Percentiles rank a stretch among this genome's conserved stretches.
Conservation (phyloP, 495 filamentous ascomycete species). For the Choiromyces venosus region DNA sequence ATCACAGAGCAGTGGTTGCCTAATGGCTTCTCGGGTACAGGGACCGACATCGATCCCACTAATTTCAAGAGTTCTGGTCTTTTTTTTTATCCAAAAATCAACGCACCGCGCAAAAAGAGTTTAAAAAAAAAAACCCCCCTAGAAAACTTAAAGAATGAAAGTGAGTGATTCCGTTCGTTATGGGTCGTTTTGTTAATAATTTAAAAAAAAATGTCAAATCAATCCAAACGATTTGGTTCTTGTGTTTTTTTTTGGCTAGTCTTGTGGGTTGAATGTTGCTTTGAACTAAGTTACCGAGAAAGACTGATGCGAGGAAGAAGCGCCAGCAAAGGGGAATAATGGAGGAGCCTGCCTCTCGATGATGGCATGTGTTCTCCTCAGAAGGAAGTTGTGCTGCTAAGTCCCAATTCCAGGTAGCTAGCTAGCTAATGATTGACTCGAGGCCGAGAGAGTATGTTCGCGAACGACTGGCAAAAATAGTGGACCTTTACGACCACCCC, state of each 20-base stretch:
- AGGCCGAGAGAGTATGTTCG: conserved; percentile 4
- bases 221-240: not conserved
- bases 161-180: not conserved
- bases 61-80: not conserved
- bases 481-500: conserved; percentile 31
- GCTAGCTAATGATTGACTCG: not conserved
- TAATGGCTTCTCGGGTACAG: conserved; percentile 26
- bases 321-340: conserved; percentile 10
- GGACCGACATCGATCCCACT: conserved; percentile 23
- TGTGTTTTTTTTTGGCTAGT: not conserved
- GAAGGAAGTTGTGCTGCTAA: conserved; percentile 1
- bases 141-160: no score
- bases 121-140: no score
- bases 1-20: conserved; percentile 64
- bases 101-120: conserved; percentile 14
- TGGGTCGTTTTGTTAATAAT: not conserved
- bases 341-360: conserved; percentile 29
- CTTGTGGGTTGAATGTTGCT: not conserved
- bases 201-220: not conserved
- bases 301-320: conserved; percentile 7
- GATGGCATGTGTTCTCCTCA: conserved; percentile 19
- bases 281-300: not conserved
- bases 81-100: conserved; percentile 7
- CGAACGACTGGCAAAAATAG: conserved; percentile 19
- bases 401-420: not conserved